phyloP scores from a whole-genome alignment of 1,284 basidiomycete genomes.

The Agaricales sp. region DNA sequence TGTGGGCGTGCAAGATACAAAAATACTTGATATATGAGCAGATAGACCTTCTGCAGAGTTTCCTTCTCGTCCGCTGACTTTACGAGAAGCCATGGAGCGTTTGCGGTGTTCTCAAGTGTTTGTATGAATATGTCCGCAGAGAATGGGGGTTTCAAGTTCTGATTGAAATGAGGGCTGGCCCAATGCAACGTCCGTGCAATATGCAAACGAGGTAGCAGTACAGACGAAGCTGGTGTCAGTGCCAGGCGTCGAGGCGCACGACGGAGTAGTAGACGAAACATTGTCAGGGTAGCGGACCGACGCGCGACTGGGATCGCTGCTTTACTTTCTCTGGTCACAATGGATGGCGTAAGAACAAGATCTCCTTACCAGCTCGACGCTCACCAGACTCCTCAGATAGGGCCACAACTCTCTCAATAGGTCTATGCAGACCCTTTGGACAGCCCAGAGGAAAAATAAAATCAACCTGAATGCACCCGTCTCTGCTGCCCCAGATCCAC shows the following conservation, averaged over 20 bases:
- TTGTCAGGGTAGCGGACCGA: too few relatives aligned
- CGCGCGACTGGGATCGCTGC: too few relatives aligned
- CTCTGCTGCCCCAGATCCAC: background rate
- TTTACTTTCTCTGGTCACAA: too few relatives aligned
- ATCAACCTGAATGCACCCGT: background rate
- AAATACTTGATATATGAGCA: background rate
- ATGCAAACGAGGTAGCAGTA: too few relatives aligned
- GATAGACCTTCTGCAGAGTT: background rate
- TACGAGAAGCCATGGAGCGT: background rate
- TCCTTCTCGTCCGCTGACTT: background rate
- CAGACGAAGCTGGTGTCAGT: too few relatives aligned
- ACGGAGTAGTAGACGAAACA: too few relatives aligned
- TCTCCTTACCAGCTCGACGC: background rate
- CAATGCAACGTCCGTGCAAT: too few relatives aligned
- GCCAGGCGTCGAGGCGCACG: too few relatives aligned
- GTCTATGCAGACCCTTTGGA: background rate
- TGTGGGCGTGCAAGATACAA: background rate
- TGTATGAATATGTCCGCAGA: background rate
- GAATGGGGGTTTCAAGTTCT: too few relatives aligned
- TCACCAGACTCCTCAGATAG: conserved; percentile 1
- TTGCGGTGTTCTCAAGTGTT: background rate
- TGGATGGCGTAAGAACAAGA: background rate
- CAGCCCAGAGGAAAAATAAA: background rate
- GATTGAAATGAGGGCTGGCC: too few relatives aligned
- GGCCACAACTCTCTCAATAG: background rate